Evolutionary conservation across 495 filamentous ascomycete genomes (phyloP).

Genomic region (Trichoderma gamsii): DNA sequence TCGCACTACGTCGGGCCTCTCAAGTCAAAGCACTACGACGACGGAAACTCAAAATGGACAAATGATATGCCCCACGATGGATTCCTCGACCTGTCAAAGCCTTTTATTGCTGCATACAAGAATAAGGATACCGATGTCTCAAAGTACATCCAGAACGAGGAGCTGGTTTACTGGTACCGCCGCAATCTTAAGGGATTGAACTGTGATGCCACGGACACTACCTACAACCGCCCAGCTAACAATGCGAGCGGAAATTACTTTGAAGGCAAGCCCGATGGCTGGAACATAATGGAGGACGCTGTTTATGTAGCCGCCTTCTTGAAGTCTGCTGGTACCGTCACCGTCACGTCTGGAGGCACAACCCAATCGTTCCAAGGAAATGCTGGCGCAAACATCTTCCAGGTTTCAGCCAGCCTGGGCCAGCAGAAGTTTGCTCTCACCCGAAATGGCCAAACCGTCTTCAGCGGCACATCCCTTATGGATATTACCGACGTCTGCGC

Average conservation of each 20-base stretch:
- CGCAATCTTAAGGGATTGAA: conserved; percentile 42
- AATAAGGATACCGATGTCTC: conserved; percentile 38
- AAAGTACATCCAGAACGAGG: conserved; percentile 44
- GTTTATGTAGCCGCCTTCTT: conserved; percentile 54
- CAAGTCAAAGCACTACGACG: conserved; percentile 49
- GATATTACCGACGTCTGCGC: conserved; percentile 47
- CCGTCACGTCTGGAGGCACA: conserved; percentile 46
- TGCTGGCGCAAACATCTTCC: conserved; percentile 45
- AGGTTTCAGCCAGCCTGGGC: conserved; percentile 50
- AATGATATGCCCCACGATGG: conserved; percentile 59
- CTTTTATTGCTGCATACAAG: conserved; percentile 56
- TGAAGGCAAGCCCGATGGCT: conserved; percentile 50
- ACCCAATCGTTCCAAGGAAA: conserved; percentile 42
- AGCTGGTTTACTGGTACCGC: conserved; percentile 56
- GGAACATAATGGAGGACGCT: conserved; percentile 45
- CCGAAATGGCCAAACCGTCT: conserved; percentile 36
- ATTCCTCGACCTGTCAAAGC: conserved; percentile 55
- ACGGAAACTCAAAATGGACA: conserved; percentile 56
- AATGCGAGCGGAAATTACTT: conserved; percentile 52
- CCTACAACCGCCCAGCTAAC: conserved; percentile 34
- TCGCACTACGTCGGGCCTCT: conserved; percentile 48
- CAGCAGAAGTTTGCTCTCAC: conserved; percentile 47
- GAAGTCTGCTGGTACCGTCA: conserved; percentile 38
- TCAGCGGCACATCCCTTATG: conserved; percentile 50
- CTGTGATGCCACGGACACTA: conserved; percentile 52